Percentiles rank a stretch among this genome's conserved stretches.
These are phyloP conservation scores for Trichoderma asperelloides DNA, from an alignment of 495 filamentous ascomycete species.

Conservation along the genomic window DNA sequence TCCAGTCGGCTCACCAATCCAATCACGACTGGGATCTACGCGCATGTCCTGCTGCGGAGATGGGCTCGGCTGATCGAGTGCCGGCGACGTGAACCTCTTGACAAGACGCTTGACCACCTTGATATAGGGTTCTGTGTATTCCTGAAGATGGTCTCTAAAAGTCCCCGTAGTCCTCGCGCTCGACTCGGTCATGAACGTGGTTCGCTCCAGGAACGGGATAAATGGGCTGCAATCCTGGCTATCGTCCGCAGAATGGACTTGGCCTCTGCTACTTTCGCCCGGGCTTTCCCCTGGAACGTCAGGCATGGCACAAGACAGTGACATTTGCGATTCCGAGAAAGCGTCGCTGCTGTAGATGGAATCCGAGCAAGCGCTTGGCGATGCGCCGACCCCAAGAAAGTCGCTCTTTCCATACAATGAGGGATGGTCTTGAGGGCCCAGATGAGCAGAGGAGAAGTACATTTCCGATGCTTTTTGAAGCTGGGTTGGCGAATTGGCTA, in stretches of 20 bases:
- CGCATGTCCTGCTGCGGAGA: slow-evolving; percentile 12
- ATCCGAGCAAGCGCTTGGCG: neutral
- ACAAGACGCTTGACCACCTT: slow-evolving; percentile 21
- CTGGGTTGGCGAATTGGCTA: slow-evolving; percentile 15
- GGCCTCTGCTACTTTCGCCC: neutral
- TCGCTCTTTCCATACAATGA: neutral
- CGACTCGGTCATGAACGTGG: slow-evolving; percentile 21
- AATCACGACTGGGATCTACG: neutral
- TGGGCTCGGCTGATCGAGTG: slow-evolving; percentile 9
- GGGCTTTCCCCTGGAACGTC: neutral
- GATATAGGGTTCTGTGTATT: slow-evolving; percentile 16
- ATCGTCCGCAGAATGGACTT: neutral
- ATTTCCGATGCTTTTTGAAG: neutral
- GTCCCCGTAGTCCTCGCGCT: slow-evolving; percentile 23
- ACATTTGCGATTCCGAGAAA: neutral
- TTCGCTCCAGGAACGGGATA: slow-evolving; percentile 6
- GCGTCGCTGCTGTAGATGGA: neutral
- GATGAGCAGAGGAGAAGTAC: neutral
- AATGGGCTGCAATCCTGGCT: neutral
- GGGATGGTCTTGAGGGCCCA: neutral
- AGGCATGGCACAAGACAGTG: neutral
- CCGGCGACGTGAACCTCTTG: slow-evolving; percentile 24
- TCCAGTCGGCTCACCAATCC: neutral
- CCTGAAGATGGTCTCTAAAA: slow-evolving; percentile 19
- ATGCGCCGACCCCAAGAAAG: neutral